These are phyloP conservation scores for Nymphaea colorata DNA, from an alignment of 164 flowering plant genomes.

Conservation along the genomic window DNA sequence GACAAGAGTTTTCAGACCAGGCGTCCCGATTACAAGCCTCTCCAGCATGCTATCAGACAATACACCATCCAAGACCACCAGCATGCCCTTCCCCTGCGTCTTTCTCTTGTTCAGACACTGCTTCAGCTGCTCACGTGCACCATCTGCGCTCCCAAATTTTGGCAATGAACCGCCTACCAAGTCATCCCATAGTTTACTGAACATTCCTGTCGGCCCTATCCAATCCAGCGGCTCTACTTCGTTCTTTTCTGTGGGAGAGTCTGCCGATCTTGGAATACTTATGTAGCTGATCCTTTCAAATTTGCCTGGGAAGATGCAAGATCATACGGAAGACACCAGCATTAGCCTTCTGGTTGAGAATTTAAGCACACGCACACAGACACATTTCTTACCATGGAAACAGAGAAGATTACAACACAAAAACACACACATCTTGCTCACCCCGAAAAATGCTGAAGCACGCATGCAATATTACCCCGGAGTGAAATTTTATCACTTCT, in stretches of 20 bases:
- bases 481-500: no score
- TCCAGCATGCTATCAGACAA: constrained; percentile 38
- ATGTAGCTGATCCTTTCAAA: background rate
- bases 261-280: background rate
- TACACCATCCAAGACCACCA: constrained; percentile 69
- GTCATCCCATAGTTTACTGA: background rate
- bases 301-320: background rate
- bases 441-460: no score
- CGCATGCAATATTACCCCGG: no score
- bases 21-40: constrained; percentile 30
- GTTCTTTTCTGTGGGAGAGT: no score
- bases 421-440: no score
- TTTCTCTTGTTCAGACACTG: background rate
- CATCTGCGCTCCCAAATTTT: background rate
- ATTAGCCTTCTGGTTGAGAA: no score
- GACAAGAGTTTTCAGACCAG: constrained; percentile 65
- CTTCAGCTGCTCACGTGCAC: background rate
- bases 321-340: no score
- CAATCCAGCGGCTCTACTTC: background rate
- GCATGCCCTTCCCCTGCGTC: constrained; percentile 4
- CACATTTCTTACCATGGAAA: no score
- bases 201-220: background rate
- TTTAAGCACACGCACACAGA: no score
- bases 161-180: background rate
- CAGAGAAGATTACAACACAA: no score